These are phyloP conservation scores for Leccinum rimulosum DNA, from an alignment of 768 basidiomycete species.

Conservation along the genomic window DNA sequence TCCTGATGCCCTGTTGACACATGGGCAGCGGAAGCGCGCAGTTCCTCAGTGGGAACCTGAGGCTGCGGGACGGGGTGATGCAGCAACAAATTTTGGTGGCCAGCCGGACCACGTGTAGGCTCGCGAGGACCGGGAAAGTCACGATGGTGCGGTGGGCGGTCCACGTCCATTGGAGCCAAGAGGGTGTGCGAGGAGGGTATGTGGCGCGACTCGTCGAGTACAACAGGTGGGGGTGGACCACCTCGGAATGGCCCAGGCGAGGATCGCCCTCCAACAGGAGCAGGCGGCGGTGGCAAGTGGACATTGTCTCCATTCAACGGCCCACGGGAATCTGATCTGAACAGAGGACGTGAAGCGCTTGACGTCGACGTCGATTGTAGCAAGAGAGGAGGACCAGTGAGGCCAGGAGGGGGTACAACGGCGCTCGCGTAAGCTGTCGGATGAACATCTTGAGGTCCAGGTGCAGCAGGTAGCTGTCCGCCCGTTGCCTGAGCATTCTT, in stretches of 20 bases:
- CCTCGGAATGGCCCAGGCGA: conserved; percentile 79
- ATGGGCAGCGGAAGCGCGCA: conserved; percentile 40
- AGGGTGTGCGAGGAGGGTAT: conserved; percentile 57
- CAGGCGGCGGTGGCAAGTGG: conserved; percentile 60
- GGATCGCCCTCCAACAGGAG: conserved; percentile 43
- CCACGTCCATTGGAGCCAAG: conserved; percentile 76
- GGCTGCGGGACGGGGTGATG: conserved; percentile 70
- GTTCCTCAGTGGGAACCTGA: conserved; percentile 50
- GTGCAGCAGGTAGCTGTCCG: conserved; percentile 76
- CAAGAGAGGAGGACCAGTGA: conserved; percentile 65
- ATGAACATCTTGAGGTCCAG: conserved; percentile 93
- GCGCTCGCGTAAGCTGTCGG: conserved; percentile 90
- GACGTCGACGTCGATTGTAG: conserved; percentile 44
- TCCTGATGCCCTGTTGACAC: conserved; percentile 51
- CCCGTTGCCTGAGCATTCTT: conserved; percentile 78
- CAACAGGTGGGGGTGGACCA: conserved; percentile 78
- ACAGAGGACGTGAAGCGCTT: conserved; percentile 39
- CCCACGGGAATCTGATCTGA: conserved; percentile 68
- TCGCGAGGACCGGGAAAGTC: conserved; percentile 56
- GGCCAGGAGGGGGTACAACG: conserved; percentile 65
- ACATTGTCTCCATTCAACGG: conserved; percentile 38
- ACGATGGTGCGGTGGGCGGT: conserved; percentile 53
- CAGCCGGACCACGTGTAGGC: conserved; percentile 48
- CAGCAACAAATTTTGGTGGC: conserved; percentile 55
- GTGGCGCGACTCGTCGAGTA: conserved; percentile 74